Conservation (phyloP, 163 green algal species). For the Chloromonas sp. region DNA sequence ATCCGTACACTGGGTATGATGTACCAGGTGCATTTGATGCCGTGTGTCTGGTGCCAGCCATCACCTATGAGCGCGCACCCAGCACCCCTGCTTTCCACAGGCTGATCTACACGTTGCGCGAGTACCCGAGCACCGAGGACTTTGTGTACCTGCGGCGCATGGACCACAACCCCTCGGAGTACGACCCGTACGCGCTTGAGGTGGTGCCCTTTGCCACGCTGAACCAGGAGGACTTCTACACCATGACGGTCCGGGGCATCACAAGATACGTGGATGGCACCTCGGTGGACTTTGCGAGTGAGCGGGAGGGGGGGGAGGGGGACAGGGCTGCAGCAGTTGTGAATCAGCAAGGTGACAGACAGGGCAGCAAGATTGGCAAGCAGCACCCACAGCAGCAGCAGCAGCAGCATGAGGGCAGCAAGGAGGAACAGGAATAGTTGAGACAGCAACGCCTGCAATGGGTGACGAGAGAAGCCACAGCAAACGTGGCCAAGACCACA, state of each 20-base stretch:
- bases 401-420: background rate
- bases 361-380: too few species aligned
- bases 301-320: background rate
- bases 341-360: too few species aligned
- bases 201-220: slow-evolving; percentile 40
- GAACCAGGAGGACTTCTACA: slow-evolving; percentile 68
- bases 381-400: background rate
- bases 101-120: slow-evolving; percentile 53
- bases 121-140: slow-evolving; percentile 64
- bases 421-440: background rate
- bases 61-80: too few species aligned
- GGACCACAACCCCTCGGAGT: slow-evolving; percentile 45
- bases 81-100: slow-evolving; percentile 18
- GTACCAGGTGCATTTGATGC: too few species aligned
- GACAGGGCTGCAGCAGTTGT: background rate
- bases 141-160: slow-evolving; percentile 76
- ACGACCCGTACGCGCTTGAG: slow-evolving; percentile 76
- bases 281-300: slow-evolving; percentile 67
- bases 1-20: too few species aligned
- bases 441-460: too few species aligned
- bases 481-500: background rate
- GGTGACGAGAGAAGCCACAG: background rate
- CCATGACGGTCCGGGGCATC: slow-evolving; percentile 68
- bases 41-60: too few species aligned
- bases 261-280: slow-evolving; percentile 64